phyloP scores from a whole-genome alignment of 2,329 filamentous ascomycete genomes.

The Diaporthe sp. region DNA sequence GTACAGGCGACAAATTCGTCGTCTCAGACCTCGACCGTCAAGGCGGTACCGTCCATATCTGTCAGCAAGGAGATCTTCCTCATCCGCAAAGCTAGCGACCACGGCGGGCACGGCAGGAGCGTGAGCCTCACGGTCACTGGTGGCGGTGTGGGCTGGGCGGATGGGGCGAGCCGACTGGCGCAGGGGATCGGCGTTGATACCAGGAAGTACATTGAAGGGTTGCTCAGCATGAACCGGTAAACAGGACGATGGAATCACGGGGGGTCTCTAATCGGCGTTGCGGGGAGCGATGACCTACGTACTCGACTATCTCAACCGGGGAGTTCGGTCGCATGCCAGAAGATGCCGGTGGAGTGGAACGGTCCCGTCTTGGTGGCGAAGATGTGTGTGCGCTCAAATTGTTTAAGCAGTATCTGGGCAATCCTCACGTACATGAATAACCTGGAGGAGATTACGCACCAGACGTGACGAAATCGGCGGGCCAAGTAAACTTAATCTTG shows the following conservation, averaged over 20 bases:
- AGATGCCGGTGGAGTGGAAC: neutral
- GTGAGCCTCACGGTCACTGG: conserved; percentile 52
- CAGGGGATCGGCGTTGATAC: conserved; percentile 85
- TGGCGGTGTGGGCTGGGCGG: conserved; percentile 60
- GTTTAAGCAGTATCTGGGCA: neutral
- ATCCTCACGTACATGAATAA: neutral
- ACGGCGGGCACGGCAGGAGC: conserved; percentile 54
- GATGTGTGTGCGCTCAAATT: neutral
- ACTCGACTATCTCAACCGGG: neutral
- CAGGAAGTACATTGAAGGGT: conserved; percentile 78
- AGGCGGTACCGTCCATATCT: neutral
- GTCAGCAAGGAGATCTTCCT: conserved; percentile 73
- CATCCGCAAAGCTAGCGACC: conserved; percentile 71
- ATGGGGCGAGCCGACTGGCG: conserved; percentile 71
- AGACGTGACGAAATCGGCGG: neutral
- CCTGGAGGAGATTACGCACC: neutral
- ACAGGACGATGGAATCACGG: neutral
- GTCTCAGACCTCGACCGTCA: conserved; percentile 24
- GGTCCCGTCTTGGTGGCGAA: neutral
- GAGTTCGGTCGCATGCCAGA: neutral
- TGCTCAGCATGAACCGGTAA: conserved; percentile 73
- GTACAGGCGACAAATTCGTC: conserved; percentile 31
- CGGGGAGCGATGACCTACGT: neutral
- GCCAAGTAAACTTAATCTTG: neutral
- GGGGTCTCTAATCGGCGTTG: neutral